Evolutionary conservation across 768 basidiomycete species (phyloP).

Genomic region (Kwoniella sp.): DNA sequence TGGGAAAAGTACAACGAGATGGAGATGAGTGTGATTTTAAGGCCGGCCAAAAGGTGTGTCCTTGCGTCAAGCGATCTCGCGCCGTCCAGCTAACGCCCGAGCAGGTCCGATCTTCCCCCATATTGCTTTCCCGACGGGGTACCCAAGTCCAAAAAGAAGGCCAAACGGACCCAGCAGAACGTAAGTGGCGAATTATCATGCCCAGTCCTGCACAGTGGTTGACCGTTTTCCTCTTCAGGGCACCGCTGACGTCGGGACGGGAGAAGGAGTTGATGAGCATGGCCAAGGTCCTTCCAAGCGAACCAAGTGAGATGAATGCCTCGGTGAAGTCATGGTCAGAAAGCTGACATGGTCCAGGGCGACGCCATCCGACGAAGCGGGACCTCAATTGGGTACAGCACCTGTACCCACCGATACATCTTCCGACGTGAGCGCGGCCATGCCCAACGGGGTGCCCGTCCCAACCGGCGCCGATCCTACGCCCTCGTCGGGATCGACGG

Average conservation of each 20-base stretch:
- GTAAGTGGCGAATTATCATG: conserved; percentile 19
- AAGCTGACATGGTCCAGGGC: conserved; percentile 14
- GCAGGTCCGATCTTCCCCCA: conserved; percentile 38
- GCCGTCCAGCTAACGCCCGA: neutral
- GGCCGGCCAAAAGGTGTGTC: conserved; percentile 81
- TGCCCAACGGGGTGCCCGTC: conserved; percentile 12
- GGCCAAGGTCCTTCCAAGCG: conserved; percentile 41
- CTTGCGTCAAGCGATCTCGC: neutral
- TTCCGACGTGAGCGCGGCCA: neutral
- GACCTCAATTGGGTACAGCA: conserved; percentile 6
- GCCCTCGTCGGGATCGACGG: neutral
- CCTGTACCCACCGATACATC: conserved; percentile 3
- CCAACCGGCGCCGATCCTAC: conserved; percentile 30
- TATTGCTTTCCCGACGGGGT: conserved; percentile 45
- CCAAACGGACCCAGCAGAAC: conserved; percentile 33
- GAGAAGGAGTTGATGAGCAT: conserved; percentile 28
- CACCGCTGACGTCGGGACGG: conserved; percentile 17
- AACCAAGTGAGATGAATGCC: conserved; percentile 25
- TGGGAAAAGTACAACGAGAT: conserved; percentile 93
- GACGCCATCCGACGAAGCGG: conserved; percentile 18
- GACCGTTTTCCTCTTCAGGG: conserved; percentile 12
- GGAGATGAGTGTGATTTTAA: conserved; percentile 89
- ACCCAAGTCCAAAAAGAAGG: conserved; percentile 44
- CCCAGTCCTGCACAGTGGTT: too few relatives aligned
- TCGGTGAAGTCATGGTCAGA: neutral